Conservation (phyloP, 768 basidiomycete genomes). For the Tricholoma sp. region DNA sequence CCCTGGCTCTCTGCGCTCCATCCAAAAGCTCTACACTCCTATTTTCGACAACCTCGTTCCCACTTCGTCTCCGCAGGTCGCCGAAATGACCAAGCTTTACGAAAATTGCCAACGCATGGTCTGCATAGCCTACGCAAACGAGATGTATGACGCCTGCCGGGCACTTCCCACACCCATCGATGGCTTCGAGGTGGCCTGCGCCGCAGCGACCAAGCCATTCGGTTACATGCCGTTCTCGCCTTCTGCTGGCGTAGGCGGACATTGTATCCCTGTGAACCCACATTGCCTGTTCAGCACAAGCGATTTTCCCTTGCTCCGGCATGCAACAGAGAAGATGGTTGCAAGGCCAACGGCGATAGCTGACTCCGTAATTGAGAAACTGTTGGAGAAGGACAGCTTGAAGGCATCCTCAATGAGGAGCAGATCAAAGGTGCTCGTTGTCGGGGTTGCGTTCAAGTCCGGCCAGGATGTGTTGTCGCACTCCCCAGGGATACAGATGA, state of each 20-base stretch:
- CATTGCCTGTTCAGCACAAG: too few relatives aligned
- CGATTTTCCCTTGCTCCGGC: too few relatives aligned
- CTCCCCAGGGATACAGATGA: background rate
- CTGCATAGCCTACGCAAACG: background rate
- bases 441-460: too few relatives aligned
- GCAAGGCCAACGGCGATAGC: background rate
- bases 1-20: too few relatives aligned
- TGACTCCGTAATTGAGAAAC: background rate
- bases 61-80: background rate
- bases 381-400: background rate
- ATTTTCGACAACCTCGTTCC: background rate
- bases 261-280: too few relatives aligned
- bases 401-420: background rate
- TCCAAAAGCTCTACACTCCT: background rate
- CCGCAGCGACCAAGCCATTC: too few relatives aligned
- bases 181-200: too few relatives aligned
- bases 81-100: background rate
- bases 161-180: too few relatives aligned
- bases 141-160: background rate
- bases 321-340: too few relatives aligned
- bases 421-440: background rate
- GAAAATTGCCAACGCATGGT: background rate
- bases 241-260: too few relatives aligned
- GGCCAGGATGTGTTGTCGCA: background rate
- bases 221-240: background rate